Conservation (phyloP, 177 flowering plant genomes). For the Vitis hybrid region DNA sequence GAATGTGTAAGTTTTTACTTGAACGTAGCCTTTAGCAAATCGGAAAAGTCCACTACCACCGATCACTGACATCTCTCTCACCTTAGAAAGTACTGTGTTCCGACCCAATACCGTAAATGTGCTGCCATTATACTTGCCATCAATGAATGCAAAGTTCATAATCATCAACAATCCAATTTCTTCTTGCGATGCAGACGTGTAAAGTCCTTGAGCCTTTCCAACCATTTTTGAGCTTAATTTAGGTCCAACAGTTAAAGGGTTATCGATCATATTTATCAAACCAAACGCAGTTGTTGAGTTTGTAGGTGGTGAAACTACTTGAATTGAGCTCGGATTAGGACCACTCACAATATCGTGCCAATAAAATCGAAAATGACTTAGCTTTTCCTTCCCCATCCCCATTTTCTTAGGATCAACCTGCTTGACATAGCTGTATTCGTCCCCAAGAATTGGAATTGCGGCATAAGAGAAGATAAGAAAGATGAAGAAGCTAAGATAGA, state of each 20-base stretch:
- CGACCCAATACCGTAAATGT: conserved; percentile 13
- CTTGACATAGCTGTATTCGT: conserved; percentile 13
- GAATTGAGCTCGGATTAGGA: conserved; percentile 7
- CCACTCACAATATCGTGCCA: conserved; percentile 20
- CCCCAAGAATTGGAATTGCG: not conserved
- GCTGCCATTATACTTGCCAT: conserved; percentile 44
- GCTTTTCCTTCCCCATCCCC: conserved; percentile 29
- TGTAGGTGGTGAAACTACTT: not conserved
- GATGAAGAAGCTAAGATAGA: too few species aligned
- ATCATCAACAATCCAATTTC: conserved; percentile 27
- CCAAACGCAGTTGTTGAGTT: not conserved
- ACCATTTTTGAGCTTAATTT: conserved; percentile 20
- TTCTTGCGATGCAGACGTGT: conserved; percentile 19
- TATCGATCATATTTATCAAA: conserved; percentile 24
- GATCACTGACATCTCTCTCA: too few species aligned
- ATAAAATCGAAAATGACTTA: conserved; percentile 21
- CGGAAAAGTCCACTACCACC: too few species aligned
- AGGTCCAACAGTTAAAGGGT: conserved; percentile 29
- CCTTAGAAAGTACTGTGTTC: too few species aligned
- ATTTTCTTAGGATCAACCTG: conserved; percentile 3
- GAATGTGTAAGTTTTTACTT: too few species aligned
- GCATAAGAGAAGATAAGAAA: too few species aligned
- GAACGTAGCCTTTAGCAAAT: too few species aligned
- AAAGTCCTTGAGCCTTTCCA: conserved; percentile 38
- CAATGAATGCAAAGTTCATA: conserved; percentile 31